Evolutionary conservation across 2,329 filamentous ascomycete genomes (phyloP), one percentile per base, ranked within the genome.

Genomic region (Beauveria asiatica): DNA sequence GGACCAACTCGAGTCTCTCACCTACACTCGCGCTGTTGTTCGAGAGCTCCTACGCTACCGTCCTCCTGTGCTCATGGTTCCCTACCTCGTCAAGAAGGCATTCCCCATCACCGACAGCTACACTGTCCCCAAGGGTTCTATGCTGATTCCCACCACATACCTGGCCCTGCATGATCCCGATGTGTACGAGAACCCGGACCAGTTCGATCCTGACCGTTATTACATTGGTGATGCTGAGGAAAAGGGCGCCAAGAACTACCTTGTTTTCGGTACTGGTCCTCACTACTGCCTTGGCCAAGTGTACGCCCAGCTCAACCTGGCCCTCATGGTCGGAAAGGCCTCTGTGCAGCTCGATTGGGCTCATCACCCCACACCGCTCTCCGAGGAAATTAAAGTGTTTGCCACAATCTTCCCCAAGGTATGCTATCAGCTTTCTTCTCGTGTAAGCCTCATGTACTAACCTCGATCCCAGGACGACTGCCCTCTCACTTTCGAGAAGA

Each of bases 361-460:
- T 73, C 94, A 99, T 74, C 85, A 91, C 72, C 76, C 91, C 19
- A 97, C 94, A 11, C 85, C 89, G 0, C 70, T 80, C 62, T 96
- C 90, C 0, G 94, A 99, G 77, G 87, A 96, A 75, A 97, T 99
- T 75, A 93, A 96, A 79, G 93, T 97, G 66, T 99, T 97, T 77
- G 94, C 94, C 45, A 97, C 92, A 30, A 96, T 99, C 67, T 99
- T 99, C 82, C 94, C 94, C 60, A 88, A 89, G 88, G 92, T 95
- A 77, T 74, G 86, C 77, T 56, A 44, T 33, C 4, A n/a, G 30
- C 64, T 8, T 5, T 48, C 37, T 46, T 59, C 5, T 41, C 21
- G 25, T 57, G 10, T 7, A 8, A n/a, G 10, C 62, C 19, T 70
- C 60, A 62, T 16, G 54, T 42, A 62, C 67, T 72, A 63, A 77